phyloP scores from a whole-genome alignment of 345 rosid species.

The Acer negundo region DNA sequence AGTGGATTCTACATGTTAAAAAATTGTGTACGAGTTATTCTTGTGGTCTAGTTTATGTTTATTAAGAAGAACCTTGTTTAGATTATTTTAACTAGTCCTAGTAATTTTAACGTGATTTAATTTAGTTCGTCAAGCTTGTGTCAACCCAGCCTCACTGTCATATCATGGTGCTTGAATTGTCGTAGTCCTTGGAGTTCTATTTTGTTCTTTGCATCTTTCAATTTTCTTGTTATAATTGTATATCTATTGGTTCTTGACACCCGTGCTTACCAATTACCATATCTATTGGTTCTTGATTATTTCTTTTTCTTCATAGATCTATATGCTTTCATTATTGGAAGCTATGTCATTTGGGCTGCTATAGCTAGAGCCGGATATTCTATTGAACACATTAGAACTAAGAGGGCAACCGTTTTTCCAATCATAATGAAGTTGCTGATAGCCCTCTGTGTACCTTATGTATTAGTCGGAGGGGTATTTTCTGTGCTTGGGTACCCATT shows the following conservation, averaged over 20 bases:
- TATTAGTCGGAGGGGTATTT: constrained; percentile 86
- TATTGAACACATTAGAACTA: constrained; percentile 71
- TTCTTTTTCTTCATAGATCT: no score
- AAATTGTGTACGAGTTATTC: no score
- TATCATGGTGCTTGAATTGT: not conserved
- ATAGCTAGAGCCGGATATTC: constrained; percentile 89
- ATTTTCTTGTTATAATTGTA: not conserved
- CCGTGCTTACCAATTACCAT: not conserved
- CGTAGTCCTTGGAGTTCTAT: not conserved
- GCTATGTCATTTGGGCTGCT: constrained; percentile 63
- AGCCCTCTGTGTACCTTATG: constrained; percentile 89
- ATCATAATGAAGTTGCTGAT: constrained; percentile 93
- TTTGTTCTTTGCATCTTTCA: not conserved
- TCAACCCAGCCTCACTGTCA: not conserved
- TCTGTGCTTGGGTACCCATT: constrained; percentile 91
- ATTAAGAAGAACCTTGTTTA: not conserved
- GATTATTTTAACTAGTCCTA: not conserved
- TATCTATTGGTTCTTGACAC: not conserved
- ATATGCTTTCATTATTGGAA: no score
- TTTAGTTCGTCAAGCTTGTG: not conserved
- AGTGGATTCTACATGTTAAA: no score
- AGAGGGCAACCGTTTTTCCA: constrained; percentile 75
- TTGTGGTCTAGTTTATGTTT: no score
- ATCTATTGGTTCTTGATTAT: constrained; percentile 6
- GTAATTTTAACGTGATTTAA: not conserved